Evolutionary conservation across 192 early-diverging fungal species (phyloP), one percentile per base, ranked within the genome.

Genomic region (Hyaloraphidium curvatum): DNA sequence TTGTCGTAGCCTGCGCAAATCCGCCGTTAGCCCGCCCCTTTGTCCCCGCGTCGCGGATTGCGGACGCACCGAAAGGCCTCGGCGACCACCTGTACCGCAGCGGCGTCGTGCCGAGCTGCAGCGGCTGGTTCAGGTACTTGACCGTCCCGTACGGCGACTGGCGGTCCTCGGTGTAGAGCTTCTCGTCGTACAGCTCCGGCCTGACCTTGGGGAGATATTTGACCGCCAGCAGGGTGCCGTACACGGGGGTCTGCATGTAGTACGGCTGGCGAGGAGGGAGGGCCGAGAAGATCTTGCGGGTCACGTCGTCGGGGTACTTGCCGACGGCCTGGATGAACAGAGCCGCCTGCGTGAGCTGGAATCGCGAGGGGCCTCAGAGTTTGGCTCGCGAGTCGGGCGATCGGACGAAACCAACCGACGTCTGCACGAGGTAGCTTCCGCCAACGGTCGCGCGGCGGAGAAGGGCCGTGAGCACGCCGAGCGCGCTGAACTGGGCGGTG

Each of bases 81-180:
- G 43, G 14, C 17, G 43, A 48, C 43, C 43, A 48, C 19, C 43
- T 14, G 25, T 48, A 48, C 19, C 43, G 43, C 14, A 48, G 43
- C 14, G 43, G 43, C 25, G 43, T 48, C 43, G 25, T 9, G 7
- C 25, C 43, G 4, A 48, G 43, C 9, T 48, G 11, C 4, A 48
- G 23, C 7, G 43, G 43, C 43, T 48, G 43, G 7, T 48, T 48
- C 7, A 48, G 43, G 23, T 22, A 22, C 5, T 19, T 5, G 19
- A 48, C 43, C 7, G 19, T 25, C 25, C 43, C 43, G 43, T 48
- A 48, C 23, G 43, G 43, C 5, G 43, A 48, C 7, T 48, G 14
- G 9, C 7, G 5, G 43, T 48, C 43, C 19, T 21, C 9, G 23
- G 25, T 22, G 43, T 22, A 48, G 17, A n/a, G n/a, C n/a, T n/a